Evolutionary conservation across 2,329 filamentous ascomycete species (phyloP).

Genomic region (Trichoderma hamatum): DNA sequence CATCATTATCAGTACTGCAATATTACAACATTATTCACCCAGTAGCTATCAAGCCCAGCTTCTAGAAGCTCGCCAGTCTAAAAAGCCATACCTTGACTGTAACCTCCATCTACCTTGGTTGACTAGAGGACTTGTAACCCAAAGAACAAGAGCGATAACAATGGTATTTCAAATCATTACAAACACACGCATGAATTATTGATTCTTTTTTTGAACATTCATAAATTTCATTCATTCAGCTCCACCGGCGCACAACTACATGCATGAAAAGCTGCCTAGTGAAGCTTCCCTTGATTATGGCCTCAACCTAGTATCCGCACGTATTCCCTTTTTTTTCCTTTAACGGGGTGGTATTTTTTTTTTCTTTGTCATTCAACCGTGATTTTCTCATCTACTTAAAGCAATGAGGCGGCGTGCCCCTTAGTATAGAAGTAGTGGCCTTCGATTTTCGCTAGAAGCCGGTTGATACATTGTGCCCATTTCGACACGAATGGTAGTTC

Average conservation of each 20-base stretch:
- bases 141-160: neutral
- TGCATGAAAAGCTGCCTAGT: slow-evolving; percentile 43
- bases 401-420: slow-evolving; percentile 29
- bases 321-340: slow-evolving; percentile 39
- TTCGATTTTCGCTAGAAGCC: slow-evolving; percentile 41
- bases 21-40: neutral
- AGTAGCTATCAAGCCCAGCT: no score
- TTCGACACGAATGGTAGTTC: slow-evolving; percentile 50
- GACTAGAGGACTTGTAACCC: neutral
- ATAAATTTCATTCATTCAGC: slow-evolving; percentile 45
- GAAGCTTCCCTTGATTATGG: slow-evolving; percentile 45
- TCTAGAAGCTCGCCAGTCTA: neutral
- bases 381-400: slow-evolving; percentile 28
- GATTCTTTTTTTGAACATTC: slow-evolving; percentile 34
- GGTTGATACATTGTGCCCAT: slow-evolving; percentile 48
- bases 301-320: slow-evolving; percentile 41
- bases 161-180: neutral
- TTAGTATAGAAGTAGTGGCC: slow-evolving; percentile 36
- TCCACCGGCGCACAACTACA: slow-evolving; percentile 48
- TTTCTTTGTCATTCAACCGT: slow-evolving; percentile 36
- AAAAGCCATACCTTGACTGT: neutral
- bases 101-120: neutral
- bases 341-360: slow-evolving; percentile 31
- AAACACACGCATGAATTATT: slow-evolving; percentile 8
- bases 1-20: neutral